Conservation (phyloP, 1,284 basidiomycete species). For the Leccinum angustisporum region DNA sequence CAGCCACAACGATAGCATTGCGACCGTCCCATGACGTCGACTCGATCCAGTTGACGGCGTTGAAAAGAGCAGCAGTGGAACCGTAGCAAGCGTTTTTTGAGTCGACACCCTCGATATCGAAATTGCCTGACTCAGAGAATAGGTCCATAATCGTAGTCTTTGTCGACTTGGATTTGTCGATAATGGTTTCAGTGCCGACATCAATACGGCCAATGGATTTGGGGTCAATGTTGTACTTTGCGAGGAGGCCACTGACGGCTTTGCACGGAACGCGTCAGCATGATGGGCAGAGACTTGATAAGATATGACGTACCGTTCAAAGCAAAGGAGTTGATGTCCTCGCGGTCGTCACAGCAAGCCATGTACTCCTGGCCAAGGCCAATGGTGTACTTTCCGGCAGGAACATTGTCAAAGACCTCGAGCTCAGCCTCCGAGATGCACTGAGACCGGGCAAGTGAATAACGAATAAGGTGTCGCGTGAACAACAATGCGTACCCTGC, state of each 20-base stretch:
- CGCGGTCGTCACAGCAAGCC: conserved; percentile 90
- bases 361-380: conserved; percentile 98
- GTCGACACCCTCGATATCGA: conserved; percentile 98
- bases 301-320: conserved; percentile 72
- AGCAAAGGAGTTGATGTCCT: conserved; percentile 98
- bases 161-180: conserved; percentile 99
- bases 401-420: conserved; percentile 93
- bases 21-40: conserved; percentile 97
- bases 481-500: conserved; percentile 59
- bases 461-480: conserved; percentile 25
- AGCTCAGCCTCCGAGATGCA: conserved; percentile 95
- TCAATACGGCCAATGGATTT: conserved; percentile 95
- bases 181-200: conserved; percentile 98
- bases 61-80: conserved; percentile 97
- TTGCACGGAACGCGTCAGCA: conserved; percentile 6
- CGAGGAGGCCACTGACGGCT: conserved; percentile 86
- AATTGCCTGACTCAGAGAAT: conserved; percentile 89
- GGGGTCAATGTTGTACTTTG: conserved; percentile 97
- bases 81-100: conserved; percentile 99
- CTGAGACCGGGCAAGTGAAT: conserved; percentile 37
- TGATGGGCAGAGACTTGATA: neutral
- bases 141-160: conserved; percentile 99
- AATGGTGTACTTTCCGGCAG: conserved; percentile 98
- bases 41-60: conserved; percentile 97
- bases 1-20: conserved; percentile 95